Conservation (phyloP, 495 filamentous ascomycete species). For the Penicillium steckii region DNA sequence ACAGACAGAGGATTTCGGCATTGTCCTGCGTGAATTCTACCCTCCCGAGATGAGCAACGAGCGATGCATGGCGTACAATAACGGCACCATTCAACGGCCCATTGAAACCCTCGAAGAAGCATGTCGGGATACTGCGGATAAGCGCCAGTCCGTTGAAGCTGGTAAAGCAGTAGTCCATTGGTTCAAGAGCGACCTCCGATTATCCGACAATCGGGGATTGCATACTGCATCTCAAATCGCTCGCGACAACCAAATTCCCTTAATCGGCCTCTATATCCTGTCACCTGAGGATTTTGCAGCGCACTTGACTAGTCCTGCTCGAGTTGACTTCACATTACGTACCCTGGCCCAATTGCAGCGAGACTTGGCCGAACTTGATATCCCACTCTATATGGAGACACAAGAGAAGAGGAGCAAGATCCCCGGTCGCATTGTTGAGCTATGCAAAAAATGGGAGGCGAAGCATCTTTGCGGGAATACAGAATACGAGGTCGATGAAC, state of each 20-base stretch:
- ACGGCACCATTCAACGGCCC: constrained; percentile 64
- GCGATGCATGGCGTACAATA: constrained; percentile 68
- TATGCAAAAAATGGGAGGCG: constrained; percentile 71
- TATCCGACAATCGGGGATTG: constrained; percentile 72
- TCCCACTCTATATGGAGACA: constrained; percentile 76
- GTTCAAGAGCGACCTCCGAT: constrained; percentile 84
- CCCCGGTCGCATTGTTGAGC: constrained; percentile 61
- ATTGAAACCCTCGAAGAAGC: constrained; percentile 60
- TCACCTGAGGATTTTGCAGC: constrained; percentile 86
- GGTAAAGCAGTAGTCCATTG: constrained; percentile 78
- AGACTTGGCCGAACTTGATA: constrained; percentile 68
- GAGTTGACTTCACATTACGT: constrained; percentile 79
- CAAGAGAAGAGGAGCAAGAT: constrained; percentile 64
- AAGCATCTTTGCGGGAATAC: constrained; percentile 58
- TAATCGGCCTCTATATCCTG: constrained; percentile 77
- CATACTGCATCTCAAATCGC: constrained; percentile 66
- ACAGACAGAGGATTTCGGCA: constrained; percentile 62
- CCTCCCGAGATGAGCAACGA: constrained; percentile 80
- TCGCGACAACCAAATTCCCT: constrained; percentile 58
- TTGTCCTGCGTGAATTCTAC: constrained; percentile 78
- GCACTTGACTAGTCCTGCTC: constrained; percentile 67
- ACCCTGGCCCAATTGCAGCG: constrained; percentile 62
- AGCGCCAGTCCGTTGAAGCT: constrained; percentile 43
- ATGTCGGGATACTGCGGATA: constrained; percentile 48
- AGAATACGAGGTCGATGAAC: constrained; percentile 62